A percentile compares a stretch with the other conserved stretches of the same genome.
Conservation (phyloP, 2,329 filamentous ascomycete species). For the Coniochaeta pulveracea region DNA sequence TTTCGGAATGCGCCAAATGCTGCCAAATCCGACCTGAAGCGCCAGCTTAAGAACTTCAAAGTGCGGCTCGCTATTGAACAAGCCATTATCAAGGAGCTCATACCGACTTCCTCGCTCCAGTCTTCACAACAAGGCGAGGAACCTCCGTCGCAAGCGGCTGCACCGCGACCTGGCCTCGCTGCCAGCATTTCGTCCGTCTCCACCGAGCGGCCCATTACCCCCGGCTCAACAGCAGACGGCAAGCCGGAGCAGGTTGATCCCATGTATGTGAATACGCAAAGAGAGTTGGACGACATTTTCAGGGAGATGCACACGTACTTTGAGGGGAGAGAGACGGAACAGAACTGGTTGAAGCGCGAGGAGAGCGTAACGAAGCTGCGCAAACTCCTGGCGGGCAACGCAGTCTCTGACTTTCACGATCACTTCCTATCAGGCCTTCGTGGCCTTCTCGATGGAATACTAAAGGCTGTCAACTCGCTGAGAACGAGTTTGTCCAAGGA, state of each 20-base stretch:
- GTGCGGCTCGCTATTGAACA: slow-evolving; percentile 79
- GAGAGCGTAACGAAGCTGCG: slow-evolving; percentile 68
- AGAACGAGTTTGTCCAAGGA: slow-evolving; percentile 85
- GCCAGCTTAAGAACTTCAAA: slow-evolving; percentile 71
- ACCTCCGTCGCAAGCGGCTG: slow-evolving; percentile 26
- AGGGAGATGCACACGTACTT: slow-evolving; percentile 72
- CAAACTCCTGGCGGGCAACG: slow-evolving; percentile 73
- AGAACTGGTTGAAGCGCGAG: slow-evolving; percentile 84
- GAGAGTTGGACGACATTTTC: slow-evolving; percentile 82
- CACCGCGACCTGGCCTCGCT: slow-evolving; percentile 26
- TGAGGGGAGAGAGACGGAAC: slow-evolving; percentile 79
- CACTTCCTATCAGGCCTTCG: slow-evolving; percentile 63
- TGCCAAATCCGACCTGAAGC: slow-evolving; percentile 82
- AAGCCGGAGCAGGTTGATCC: slow-evolving; percentile 66
- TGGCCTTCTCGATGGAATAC: slow-evolving; percentile 69
- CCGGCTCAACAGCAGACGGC: slow-evolving; percentile 50
- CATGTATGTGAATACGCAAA: slow-evolving; percentile 68
- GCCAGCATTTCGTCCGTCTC: slow-evolving; percentile 39
- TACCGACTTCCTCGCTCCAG: slow-evolving; percentile 30
- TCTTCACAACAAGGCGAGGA: slow-evolving; percentile 26
- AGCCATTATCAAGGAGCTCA: slow-evolving; percentile 67
- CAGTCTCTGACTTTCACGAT: slow-evolving; percentile 62
- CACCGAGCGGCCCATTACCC: slow-evolving; percentile 45
- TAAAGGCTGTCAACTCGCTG: slow-evolving; percentile 74
- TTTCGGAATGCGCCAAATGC: slow-evolving; percentile 74